Conservation (phyloP, 2,329 filamentous ascomycete genomes). For the Dactylellina haptotyla region DNA sequence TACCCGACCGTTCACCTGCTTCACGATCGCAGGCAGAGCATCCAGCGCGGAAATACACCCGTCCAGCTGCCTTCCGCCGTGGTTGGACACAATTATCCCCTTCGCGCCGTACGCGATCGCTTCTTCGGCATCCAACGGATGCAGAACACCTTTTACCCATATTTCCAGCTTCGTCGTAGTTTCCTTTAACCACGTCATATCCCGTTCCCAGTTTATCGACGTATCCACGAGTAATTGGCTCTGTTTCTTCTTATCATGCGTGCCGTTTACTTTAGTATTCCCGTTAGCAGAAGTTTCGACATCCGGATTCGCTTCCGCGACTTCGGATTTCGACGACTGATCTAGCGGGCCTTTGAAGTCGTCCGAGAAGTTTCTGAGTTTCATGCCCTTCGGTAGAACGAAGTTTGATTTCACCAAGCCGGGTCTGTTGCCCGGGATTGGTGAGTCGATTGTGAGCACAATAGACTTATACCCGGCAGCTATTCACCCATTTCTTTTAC, state of each 20-base stretch:
- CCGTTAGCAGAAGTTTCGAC: slow-evolving; percentile 58
- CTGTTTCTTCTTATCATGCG: slow-evolving; percentile 2
- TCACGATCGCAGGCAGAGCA: slow-evolving; percentile 68
- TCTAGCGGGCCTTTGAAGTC: slow-evolving; percentile 47
- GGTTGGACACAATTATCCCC: slow-evolving; percentile 69
- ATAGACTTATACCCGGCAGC: slow-evolving; percentile 67
- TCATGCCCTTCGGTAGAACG: slow-evolving; percentile 63
- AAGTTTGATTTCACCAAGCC: slow-evolving; percentile 69
- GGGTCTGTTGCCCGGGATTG: slow-evolving; percentile 66
- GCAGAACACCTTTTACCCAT: slow-evolving; percentile 66
- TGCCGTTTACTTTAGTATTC: background rate
- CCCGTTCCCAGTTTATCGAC: slow-evolving; percentile 65
- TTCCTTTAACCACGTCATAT: slow-evolving; percentile 65
- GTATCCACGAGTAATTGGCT: slow-evolving; percentile 59
- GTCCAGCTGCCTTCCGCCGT: slow-evolving; percentile 70
- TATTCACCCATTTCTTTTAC: slow-evolving; percentile 43
- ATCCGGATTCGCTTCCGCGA: slow-evolving; percentile 56
- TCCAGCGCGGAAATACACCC: slow-evolving; percentile 68
- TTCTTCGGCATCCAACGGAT: slow-evolving; percentile 65
- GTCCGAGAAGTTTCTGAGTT: slow-evolving; percentile 63
- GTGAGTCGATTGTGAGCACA: slow-evolving; percentile 68
- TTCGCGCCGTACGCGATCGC: slow-evolving; percentile 64
- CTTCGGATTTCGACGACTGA: slow-evolving; percentile 46
- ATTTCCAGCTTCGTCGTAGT: slow-evolving; percentile 66
- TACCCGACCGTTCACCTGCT: slow-evolving; percentile 70